Evolutionary conservation across 164 flowering plant species (phyloP).

Genomic region (Vitis riparia): DNA sequence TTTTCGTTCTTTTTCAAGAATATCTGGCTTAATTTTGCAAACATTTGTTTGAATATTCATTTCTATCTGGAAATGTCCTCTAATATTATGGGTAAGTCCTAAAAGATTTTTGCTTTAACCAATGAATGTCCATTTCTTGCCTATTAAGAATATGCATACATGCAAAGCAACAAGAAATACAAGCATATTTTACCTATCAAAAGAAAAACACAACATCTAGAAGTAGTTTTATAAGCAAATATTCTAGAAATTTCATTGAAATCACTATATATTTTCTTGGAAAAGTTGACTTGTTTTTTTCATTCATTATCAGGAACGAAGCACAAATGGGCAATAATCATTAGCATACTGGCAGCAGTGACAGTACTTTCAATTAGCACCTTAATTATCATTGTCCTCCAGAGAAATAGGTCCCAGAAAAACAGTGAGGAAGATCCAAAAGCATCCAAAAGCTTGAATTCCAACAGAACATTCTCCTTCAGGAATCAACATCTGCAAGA

Average conservation of each 20-base stretch:
- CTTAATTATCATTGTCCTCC: conserved; percentile 24
- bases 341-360: conserved; percentile 31
- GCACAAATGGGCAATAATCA: conserved; percentile 26
- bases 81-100: no score
- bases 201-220: no score
- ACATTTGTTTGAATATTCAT: no score
- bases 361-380: conserved; percentile 28
- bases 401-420: conserved; percentile 17
- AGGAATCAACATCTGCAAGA: conserved; percentile 26
- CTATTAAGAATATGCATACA: no score
- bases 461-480: conserved; percentile 25
- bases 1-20: no score
- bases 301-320: conserved; percentile 19
- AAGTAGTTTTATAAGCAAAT: not conserved
- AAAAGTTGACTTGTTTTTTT: not conserved
- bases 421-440: conserved; percentile 31
- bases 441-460: conserved; percentile 28
- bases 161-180: no score
- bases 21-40: no score
- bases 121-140: no score
- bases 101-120: no score
- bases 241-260: not conserved
- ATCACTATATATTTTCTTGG: not conserved
- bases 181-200: no score
- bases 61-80: no score